Base-by-base conservation (phyloP, 176 grass and related monocot species). In the Canna indica region DNA sequence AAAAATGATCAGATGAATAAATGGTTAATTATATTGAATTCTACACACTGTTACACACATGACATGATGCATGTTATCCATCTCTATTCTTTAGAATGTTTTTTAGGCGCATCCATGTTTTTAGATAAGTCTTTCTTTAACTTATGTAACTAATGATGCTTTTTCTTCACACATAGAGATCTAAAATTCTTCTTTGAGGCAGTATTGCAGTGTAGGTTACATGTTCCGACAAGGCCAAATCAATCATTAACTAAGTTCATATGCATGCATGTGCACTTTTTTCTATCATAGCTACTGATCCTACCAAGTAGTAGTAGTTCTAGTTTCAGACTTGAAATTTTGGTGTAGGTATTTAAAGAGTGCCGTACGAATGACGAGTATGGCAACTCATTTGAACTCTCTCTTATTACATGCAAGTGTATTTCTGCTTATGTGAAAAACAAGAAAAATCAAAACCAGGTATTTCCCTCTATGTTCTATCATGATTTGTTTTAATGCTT, bases 371-470 rank as follows among this genome's bases (percentile, higher is more conserved):
- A 82, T 73, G 80, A 87, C 76, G 66, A 85, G 60, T 69, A 87
- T 67, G 86, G 84, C 32, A 73, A 81, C 39, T 80, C 79, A 20
- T 99, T 78, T 73, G 94, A 93, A 84, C 82, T 99, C 26, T 93
- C 94, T 68, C 78, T 87, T 15, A 80, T 84, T 67, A 90, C 94
- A 45, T 85, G 80, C 63, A 99, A 99, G 75, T 99, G 94, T 58
- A 88, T 99, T 62, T 80, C 86, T 45, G 94, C 94, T 77, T 99
- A 99, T 78, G 94, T 99, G 6, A 90, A 80, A 69, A 93, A 80
- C 78, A 99, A 99, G 78, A 99, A 90, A 77, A 90, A 93, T 76
- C 93, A 97, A 85, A 97, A 97, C 61, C 94, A 99, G 90, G 94
- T 99, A 78, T 35, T 15, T 36, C 15, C 47, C 9, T 30, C 35